Base-by-base conservation (phyloP, 352 stramenopile genomes). In the Pythium monospermum region DNA sequence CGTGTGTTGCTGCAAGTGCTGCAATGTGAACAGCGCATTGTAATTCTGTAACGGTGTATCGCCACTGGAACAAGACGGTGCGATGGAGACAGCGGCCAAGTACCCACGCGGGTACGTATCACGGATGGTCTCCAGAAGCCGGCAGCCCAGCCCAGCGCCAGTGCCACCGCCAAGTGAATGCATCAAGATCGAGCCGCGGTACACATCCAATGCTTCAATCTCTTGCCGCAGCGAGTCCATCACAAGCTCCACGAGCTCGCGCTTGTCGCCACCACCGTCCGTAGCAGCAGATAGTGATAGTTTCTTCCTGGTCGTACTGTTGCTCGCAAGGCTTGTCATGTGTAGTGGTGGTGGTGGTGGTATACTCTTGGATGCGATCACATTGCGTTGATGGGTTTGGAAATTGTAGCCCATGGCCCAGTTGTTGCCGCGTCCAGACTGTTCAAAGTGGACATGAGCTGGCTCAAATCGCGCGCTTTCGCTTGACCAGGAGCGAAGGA, bases 381-480 rank as follows among this genome's bases (percentile, higher is more conserved):
- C 53, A 19, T 69, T 74, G 27, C 58, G 57, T 39, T 65, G 51
- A 43, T 68, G 58, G 12, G 44, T 74, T 57, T 73, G 66, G 53
- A 84, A 70, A 48, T 79, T 75, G 65, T 86, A 95, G 2, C 85
- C 85, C 82, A 94, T 95, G 8, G 83, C 83, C 85, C 85, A 95
- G 65, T 94, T 94, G 56, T 95, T 95, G 44, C 79, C 83, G 42
- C 85, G 83, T 15, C 85, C 85, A 22, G 71, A 64, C 31, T 90
- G 78, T 42, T 90, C 76, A 30, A 74, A 65, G 41, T 83, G 76
- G 13, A 67, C 62, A 44, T 78, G 66, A 23, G 76, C 68, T 3
- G 78, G 73, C 25, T 61, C 50, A 22, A 78, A 68, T 19, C n/a
- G 30, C 52, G 33, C 38, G 13, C 13, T n/a, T 13, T 4, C 11